Base-by-base conservation (phyloP, 2,329 filamentous ascomycete genomes). In the Cercospora brassicicola region DNA sequence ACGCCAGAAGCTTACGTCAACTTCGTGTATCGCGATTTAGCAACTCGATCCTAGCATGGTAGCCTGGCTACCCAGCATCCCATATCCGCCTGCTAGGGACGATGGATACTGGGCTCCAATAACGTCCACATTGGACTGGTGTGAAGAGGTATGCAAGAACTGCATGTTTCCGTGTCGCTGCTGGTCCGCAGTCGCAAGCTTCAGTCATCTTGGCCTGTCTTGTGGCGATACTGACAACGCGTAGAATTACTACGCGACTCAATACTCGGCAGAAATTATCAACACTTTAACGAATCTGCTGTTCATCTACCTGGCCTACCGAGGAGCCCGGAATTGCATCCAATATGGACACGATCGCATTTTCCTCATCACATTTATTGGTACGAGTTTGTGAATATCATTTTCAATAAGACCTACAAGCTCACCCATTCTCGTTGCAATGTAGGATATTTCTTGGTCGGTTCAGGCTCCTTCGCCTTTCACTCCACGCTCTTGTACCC, bases 241-340 rank as follows among this genome's bases (percentile, higher is more conserved):
- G 18, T 82, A 93, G 87, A 91, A 92, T 71, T 91, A 91, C 80
- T 90, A 90, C 82, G 88, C 90, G 42, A 93, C 90, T 3, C 83
- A 86, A 53, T 94, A 93, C 76, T 86, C 88, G 56, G 91, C 91
- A 39, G 91, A 94, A 77, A 88, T 94, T 56, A 87, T 93, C 76
- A 94, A 90, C 77, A 91, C 92, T 3, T 75, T 94, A 33, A 97
- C 93, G 36, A 97, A 97, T 78, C 78, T 91, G 2, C 82, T 95
- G 26, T 97, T 97, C 79, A 84, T 96, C 73, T 91, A 86, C 78
- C 86, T 96, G 20, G 92, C 92, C 7, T 81, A 88, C 72, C 90
- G 90, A 76, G 94, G 94, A 26, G 87, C 95, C 69, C 81, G 84
- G 64, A 93, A 89, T 78, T 96, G 92, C 78, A 76, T 90, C 33